These are phyloP conservation scores for Lecanicillium sp. DNA, from an alignment of 2,329 filamentous ascomycete species.

Conservation along the genomic window DNA sequence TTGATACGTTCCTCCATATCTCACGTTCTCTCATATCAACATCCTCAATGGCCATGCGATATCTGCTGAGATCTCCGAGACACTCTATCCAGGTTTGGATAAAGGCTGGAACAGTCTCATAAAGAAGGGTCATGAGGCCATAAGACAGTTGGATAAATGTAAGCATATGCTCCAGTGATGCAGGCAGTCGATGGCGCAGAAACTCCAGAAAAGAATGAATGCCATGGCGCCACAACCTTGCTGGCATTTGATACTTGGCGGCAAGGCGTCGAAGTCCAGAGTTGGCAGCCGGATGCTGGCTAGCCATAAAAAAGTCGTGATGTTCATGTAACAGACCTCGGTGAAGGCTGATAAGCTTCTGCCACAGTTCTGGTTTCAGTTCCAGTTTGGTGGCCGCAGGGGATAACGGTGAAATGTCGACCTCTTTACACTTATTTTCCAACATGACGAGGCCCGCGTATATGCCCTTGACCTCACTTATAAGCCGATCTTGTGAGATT, in stretches of 20 bases:
- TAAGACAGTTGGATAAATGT: constrained; percentile 86
- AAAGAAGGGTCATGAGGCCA: constrained; percentile 77
- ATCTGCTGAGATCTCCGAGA: constrained; percentile 75
- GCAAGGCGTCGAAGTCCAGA: constrained; percentile 59
- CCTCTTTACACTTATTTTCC: constrained; percentile 78
- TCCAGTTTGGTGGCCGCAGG: constrained; percentile 32
- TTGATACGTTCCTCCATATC: constrained; percentile 71
- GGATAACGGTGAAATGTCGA: constrained; percentile 55
- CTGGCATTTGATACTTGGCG: constrained; percentile 82
- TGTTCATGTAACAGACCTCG: constrained; percentile 74
- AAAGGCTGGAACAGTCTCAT: constrained; percentile 77
- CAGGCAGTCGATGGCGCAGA: constrained; percentile 63
- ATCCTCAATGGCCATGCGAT: constrained; percentile 85
- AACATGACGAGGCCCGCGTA: constrained; percentile 81
- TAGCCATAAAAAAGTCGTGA: constrained; percentile 79
- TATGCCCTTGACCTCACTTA: constrained; percentile 74
- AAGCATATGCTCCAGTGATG: constrained; percentile 79
- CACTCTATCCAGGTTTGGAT: constrained; percentile 92
- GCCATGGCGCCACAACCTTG: constrained; percentile 87
- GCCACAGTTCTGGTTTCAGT: constrained; percentile 61
- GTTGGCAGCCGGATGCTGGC: constrained; percentile 74
- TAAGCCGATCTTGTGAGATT: constrained; percentile 70
- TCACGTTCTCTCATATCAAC: constrained; percentile 67
- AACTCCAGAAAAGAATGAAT: constrained; percentile 82
- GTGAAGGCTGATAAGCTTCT: constrained; percentile 74